Base-by-base conservation (phyloP, 345 rosid species). In the Laguncularia racemosa region DNA sequence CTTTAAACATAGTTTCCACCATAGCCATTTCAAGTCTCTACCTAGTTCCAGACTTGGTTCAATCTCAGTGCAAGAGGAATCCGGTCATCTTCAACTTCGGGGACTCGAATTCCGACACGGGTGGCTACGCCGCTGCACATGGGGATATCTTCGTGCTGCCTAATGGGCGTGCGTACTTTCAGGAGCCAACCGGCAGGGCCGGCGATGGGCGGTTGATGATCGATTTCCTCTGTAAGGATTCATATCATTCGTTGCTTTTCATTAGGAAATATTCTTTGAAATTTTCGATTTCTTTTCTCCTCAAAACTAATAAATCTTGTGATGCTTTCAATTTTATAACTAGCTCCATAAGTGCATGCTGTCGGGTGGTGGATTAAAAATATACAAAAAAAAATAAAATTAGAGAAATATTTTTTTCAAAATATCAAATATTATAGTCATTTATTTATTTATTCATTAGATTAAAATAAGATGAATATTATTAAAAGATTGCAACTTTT, bases 31-130 rank as follows among this genome's bases (percentile, higher is more conserved):
- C 40, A 33, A 4, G 40, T 33, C 26, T 59, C 57, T 11, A 55
- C 28, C 49, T 64, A 38, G 59, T 46, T 55, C 61, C 70, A 6
- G 23, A 17, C 6, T 58, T 40, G 38, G 73, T 65, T 52, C 71
- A 43, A 16, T 59, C 71, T 26, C 79, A 67, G 21, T 73, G 81
- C 62, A 57, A 19, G 18, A 72, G 52, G 14, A 47, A 19, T 17
- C 74, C 82, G 7, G 48, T 76, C 17, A 46, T 81, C 56, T 59
- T 81, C 59, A 78, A 76, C 67, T 73, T 81, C 14, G 87, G 87
- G 1, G 87, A 81, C 62, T 78, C 84, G 0, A 82, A 78, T 52
- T 78, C 87, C 0, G 84, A 82, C 67, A 78, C 84, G 2, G 87
- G 87, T 40, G 80, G 84, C 21, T 68, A 50, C 53, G 63, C 73